Percentiles rank a stretch among this genome's conserved stretches.
Evolutionary conservation across 768 basidiomycete species (phyloP).

Genomic region (Rhodotorula kratochvilovae): DNA sequence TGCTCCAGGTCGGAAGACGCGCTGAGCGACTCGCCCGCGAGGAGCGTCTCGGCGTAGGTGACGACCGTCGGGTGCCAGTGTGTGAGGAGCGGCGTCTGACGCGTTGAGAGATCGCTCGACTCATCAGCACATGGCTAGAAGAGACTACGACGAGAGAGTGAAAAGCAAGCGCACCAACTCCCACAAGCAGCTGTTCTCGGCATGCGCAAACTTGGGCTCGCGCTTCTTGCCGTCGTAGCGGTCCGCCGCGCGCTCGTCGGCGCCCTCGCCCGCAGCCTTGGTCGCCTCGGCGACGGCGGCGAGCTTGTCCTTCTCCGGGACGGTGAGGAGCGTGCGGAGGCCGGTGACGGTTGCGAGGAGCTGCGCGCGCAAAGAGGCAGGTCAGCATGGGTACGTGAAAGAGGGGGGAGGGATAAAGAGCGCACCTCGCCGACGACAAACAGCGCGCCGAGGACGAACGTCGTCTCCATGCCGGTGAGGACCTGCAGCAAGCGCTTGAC

Average conservation of each 20-base stretch:
- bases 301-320: conserved; percentile 43
- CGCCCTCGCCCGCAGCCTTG: not conserved
- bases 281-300: conserved; percentile 31
- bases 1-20: conserved; percentile 81
- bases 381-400: too few relatives aligned
- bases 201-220: conserved; percentile 79
- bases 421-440: conserved; percentile 81
- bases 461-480: conserved; percentile 66
- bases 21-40: conserved; percentile 66
- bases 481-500: conserved; percentile 78
- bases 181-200: conserved; percentile 75
- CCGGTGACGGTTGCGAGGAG: conserved; percentile 55
- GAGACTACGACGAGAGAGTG: not conserved
- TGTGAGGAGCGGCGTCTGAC: conserved; percentile 66
- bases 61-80: conserved; percentile 90
- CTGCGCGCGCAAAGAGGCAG: conserved; percentile 44
- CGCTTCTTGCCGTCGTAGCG: conserved; percentile 82
- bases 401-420: not conserved
- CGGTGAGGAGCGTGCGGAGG: conserved; percentile 53
- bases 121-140: not conserved
- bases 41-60: conserved; percentile 76
- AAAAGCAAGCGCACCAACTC: conserved; percentile 63
- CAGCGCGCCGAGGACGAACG: conserved; percentile 83
- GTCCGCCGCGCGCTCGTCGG: not conserved
- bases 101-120: not conserved